These are phyloP conservation scores for Meyerozyma elateridarum DNA, from an alignment of 1,139 yeast species.

Conservation along the genomic window DNA sequence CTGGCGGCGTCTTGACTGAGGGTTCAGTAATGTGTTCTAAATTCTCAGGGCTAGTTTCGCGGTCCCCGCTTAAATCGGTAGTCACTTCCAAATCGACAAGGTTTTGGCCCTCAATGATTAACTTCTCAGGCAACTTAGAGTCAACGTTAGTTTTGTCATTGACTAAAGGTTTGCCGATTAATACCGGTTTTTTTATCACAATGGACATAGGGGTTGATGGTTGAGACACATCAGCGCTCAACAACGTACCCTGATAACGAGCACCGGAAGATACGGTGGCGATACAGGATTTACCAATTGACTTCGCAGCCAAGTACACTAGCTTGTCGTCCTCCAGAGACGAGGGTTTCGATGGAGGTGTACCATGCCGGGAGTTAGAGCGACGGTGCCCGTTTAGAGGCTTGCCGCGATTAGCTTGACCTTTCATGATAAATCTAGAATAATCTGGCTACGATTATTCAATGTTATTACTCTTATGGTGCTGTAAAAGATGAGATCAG, in stretches of 20 bases:
- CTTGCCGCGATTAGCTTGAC: conserved; percentile 19
- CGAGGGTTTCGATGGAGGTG: conserved; percentile 11
- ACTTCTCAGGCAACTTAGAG: conserved; percentile 36
- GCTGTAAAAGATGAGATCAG: too few species aligned
- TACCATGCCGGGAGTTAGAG: conserved; percentile 20
- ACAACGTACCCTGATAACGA: conserved; percentile 54
- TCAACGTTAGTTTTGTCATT: conserved; percentile 29
- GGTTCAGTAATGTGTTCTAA: conserved; percentile 3
- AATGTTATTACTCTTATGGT: not conserved
- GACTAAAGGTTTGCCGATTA: conserved; percentile 28
- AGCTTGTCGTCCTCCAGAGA: conserved; percentile 37
- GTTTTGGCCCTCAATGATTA: conserved; percentile 56
- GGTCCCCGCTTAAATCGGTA: conserved; percentile 3
- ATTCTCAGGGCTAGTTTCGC: not conserved
- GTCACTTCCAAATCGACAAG: conserved; percentile 55
- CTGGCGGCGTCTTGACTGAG: conserved; percentile 5
- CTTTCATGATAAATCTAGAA: too few species aligned
- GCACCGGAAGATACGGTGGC: conserved; percentile 64
- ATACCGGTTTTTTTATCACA: conserved; percentile 45
- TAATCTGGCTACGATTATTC: not conserved
- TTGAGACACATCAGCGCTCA: conserved; percentile 23
- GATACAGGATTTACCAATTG: conserved; percentile 52
- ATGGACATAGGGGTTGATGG: conserved; percentile 40
- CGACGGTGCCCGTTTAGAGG: conserved; percentile 24
- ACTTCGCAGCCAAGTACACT: conserved; percentile 44